Evolutionary conservation across 2,329 filamentous ascomycete genomes (phyloP).

Genomic region (Aspergillus amoenus): DNA sequence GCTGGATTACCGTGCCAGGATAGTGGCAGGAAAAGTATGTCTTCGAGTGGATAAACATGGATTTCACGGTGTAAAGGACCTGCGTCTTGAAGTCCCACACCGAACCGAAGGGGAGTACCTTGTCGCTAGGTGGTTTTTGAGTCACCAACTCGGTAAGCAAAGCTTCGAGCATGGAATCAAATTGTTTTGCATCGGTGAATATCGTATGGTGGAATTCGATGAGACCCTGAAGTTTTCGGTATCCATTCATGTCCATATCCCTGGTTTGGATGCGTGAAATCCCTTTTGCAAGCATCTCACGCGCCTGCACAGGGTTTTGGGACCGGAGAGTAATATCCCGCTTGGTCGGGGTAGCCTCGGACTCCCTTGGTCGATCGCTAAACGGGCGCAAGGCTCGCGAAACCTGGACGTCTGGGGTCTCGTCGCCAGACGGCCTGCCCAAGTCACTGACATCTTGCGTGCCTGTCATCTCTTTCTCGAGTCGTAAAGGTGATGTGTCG

Average conservation of each 20-base stretch:
- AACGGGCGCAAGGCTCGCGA: not conserved
- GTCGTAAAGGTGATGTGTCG: not conserved
- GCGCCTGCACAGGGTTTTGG: constrained; percentile 37
- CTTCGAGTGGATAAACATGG: not conserved
- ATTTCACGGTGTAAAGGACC: not conserved
- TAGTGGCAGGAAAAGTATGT: not conserved
- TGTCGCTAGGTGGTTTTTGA: constrained; percentile 32
- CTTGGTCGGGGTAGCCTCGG: constrained; percentile 28
- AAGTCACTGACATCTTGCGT: not conserved
- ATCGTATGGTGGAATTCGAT: constrained; percentile 39
- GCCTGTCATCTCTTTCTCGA: not conserved
- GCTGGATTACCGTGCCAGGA: not conserved
- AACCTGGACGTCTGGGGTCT: not conserved
- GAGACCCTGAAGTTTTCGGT: constrained; percentile 43
- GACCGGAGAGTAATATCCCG: constrained; percentile 39
- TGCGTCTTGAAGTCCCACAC: constrained; percentile 39
- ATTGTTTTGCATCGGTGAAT: constrained; percentile 35
- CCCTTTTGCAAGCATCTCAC: constrained; percentile 40
- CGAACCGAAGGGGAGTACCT: constrained; percentile 23
- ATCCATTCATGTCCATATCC: constrained; percentile 42
- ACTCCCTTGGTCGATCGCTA: constrained; percentile 11
- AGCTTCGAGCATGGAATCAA: constrained; percentile 38
- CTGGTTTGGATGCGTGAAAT: constrained; percentile 36
- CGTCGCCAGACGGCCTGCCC: not conserved
- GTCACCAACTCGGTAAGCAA: constrained; percentile 41